Conservation (phyloP, 805 yeast genomes). For the Candida vaughaniae region DNA sequence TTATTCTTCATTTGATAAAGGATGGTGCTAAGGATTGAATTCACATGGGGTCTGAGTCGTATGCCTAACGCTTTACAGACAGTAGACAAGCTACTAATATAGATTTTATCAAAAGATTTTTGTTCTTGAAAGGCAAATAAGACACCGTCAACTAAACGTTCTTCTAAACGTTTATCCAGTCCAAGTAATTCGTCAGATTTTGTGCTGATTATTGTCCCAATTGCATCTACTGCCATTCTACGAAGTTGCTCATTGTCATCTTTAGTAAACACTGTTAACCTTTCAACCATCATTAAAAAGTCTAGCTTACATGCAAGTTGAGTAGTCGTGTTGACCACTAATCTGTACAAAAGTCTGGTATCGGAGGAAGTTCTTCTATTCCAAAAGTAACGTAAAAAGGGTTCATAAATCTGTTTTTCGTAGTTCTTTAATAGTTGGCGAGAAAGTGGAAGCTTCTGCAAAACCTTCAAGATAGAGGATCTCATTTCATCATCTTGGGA, state of each 20-base stretch:
- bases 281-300: constrained; percentile 55
- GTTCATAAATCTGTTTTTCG: constrained; percentile 51
- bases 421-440: constrained; percentile 54
- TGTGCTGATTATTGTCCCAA: constrained; percentile 52
- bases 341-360: constrained; percentile 45
- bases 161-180: constrained; percentile 60
- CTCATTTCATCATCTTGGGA: constrained; percentile 90
- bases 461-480: constrained; percentile 63
- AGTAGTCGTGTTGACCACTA: constrained; percentile 72
- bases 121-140: constrained; percentile 82
- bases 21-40: constrained; percentile 68
- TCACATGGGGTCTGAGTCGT: constrained; percentile 68
- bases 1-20: constrained; percentile 73
- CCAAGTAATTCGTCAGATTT: constrained; percentile 42
- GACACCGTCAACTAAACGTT: constrained; percentile 74
- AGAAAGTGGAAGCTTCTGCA: constrained; percentile 64
- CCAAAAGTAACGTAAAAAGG: constrained; percentile 78
- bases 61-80: constrained; percentile 60
- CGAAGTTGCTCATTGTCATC: constrained; percentile 84
- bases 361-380: constrained; percentile 76
- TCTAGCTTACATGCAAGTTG: constrained; percentile 69
- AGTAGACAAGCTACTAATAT: constrained; percentile 63
- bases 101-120: constrained; percentile 50
- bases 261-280: constrained; percentile 57
- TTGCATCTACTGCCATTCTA: constrained; percentile 72